Conservation (phyloP, 78 protist species). For the Emiliania huxleyi region DNA sequence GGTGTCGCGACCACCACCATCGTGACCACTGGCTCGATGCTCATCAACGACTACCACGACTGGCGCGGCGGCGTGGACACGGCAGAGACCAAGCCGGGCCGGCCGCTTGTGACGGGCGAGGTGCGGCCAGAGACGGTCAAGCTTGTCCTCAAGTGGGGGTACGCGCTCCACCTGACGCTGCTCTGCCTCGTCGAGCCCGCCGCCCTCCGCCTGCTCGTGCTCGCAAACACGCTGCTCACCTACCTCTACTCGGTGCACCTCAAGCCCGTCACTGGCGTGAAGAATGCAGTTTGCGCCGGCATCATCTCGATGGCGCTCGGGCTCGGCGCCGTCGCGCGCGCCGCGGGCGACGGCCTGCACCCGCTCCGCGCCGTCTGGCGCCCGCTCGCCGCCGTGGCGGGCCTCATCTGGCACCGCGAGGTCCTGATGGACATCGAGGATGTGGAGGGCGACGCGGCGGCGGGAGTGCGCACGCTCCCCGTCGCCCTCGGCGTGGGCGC, state of each 20-base stretch:
- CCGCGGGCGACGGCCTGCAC: neutral
- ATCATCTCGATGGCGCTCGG: neutral
- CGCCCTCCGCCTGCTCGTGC: neutral
- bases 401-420: neutral
- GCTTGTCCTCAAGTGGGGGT: neutral
- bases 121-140: neutral
- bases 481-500: neutral
- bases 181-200: neutral
- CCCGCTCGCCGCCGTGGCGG: neutral
- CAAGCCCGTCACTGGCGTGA: neutral
- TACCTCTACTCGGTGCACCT: neutral
- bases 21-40: neutral
- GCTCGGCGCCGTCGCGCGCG: neutral
- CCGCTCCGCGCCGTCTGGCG: neutral
- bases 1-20: too few relatives aligned
- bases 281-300: neutral
- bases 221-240: neutral
- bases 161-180: neutral
- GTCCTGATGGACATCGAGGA: slow-evolving; percentile 5
- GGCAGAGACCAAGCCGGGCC: neutral
- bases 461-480: neutral
- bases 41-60: slow-evolving; percentile 16
- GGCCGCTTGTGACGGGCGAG: neutral
- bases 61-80: neutral
- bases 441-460: neutral